Evolutionary conservation across 768 basidiomycete species (phyloP).

Genomic region (Rhodotorula graminis): DNA sequence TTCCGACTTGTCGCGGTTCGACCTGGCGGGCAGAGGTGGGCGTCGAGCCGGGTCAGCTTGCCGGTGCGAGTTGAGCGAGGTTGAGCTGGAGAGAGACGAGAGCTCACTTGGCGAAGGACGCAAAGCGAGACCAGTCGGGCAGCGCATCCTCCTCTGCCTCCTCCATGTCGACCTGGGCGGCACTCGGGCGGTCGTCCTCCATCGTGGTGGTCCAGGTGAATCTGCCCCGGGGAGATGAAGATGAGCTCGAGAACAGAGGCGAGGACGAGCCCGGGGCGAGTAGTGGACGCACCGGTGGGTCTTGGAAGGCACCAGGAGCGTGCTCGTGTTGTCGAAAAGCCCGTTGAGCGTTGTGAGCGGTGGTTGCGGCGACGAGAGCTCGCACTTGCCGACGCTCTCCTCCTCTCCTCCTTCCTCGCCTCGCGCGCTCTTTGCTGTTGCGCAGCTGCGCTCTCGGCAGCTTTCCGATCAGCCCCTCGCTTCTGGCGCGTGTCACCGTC

Average conservation of each 20-base stretch:
- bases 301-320: no score
- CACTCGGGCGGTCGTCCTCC: slow-evolving; percentile 37
- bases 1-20: slow-evolving; percentile 9
- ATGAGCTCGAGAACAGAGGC: not conserved
- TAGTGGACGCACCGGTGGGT: not conserved
- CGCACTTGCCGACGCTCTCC: no score
- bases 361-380: no score
- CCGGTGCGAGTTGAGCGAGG: not conserved
- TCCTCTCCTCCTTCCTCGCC: no score
- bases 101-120: slow-evolving; percentile 35
- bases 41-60: not conserved
- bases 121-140: slow-evolving; percentile 40
- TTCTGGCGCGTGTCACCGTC: no score
- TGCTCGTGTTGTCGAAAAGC: no score
- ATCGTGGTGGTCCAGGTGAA: not conserved
- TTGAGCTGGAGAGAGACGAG: not conserved
- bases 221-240: not conserved
- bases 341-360: no score
- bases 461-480: no score
- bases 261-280: no score
- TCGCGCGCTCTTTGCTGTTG: no score
- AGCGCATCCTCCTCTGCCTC: slow-evolving; percentile 40
- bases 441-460: no score
- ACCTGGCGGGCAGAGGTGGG: not conserved
- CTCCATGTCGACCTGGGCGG: slow-evolving; percentile 23